Evolutionary conservation across 2,329 filamentous ascomycete genomes (phyloP).

Genomic region (Leptographium wingfieldii): DNA sequence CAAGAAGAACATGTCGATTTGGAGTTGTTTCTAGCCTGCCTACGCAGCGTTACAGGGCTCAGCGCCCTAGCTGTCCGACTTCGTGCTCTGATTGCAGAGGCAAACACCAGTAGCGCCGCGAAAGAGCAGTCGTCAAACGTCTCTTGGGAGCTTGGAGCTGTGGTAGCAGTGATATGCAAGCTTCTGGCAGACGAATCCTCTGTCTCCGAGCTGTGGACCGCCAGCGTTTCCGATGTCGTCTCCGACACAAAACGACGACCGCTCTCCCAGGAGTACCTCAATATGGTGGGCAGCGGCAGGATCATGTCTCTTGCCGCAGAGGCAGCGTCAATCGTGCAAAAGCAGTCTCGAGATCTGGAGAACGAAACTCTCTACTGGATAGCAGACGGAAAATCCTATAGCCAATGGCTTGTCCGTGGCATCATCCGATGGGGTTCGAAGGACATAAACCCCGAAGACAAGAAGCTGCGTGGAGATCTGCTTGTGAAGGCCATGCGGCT

Average conservation of each 20-base stretch:
- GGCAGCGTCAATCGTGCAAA: conserved; percentile 37
- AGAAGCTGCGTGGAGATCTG: conserved; percentile 32
- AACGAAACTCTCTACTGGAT: conserved; percentile 37
- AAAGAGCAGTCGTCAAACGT: conserved; percentile 17
- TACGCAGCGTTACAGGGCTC: conserved; percentile 64
- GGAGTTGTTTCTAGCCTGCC: conserved; percentile 44
- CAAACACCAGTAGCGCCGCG: conserved; percentile 21
- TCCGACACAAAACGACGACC: conserved; percentile 18
- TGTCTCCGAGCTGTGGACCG: conserved; percentile 26
- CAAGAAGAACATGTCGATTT: conserved; percentile 24
- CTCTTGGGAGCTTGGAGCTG: conserved; percentile 28
- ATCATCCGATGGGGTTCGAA: conserved; percentile 33
- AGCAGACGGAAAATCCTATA: conserved; percentile 50
- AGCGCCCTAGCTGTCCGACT: conserved; percentile 66
- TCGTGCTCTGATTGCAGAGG: conserved; percentile 44
- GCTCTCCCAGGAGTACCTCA: conserved; percentile 30
- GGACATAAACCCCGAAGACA: conserved; percentile 21
- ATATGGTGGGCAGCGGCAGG: conserved; percentile 34
- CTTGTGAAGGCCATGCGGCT: conserved; percentile 52
- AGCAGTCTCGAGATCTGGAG: conserved; percentile 12
- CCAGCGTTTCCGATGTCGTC: conserved; percentile 12
- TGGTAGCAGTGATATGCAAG: conserved; percentile 30
- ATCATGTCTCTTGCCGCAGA: conserved; percentile 40
- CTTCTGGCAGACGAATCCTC: conserved; percentile 27
- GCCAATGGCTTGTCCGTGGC: conserved; percentile 58